Conservation (phyloP, 345 rosid genomes). For the Psidium guajava region DNA sequence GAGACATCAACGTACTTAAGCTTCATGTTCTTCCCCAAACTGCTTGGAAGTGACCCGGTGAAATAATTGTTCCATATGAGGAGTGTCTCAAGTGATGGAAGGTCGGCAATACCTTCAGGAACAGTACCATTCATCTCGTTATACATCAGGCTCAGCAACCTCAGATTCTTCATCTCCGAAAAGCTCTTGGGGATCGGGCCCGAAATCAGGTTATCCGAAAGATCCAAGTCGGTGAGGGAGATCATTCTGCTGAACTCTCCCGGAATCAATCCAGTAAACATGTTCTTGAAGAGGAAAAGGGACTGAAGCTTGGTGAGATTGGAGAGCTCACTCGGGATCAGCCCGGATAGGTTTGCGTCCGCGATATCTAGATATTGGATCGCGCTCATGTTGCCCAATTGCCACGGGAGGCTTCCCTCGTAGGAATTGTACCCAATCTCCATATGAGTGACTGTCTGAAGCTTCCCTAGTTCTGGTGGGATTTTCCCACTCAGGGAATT, state of each 20-base stretch:
- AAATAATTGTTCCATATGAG: slow-evolving; percentile 84
- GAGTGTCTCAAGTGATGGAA: slow-evolving; percentile 71
- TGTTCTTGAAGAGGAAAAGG: slow-evolving; percentile 76
- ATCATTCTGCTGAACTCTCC: slow-evolving; percentile 50
- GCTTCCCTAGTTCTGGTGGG: slow-evolving; percentile 62
- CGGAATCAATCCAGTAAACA: slow-evolving; percentile 52
- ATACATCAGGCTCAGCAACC: slow-evolving; percentile 67
- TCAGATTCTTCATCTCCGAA: slow-evolving; percentile 55
- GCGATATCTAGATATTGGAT: slow-evolving; percentile 84
- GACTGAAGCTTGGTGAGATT: slow-evolving; percentile 80
- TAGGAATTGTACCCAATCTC: slow-evolving; percentile 92
- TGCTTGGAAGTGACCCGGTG: slow-evolving; percentile 65
- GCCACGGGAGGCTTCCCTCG: slow-evolving; percentile 66
- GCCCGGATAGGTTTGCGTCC: slow-evolving; percentile 69
- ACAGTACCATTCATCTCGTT: slow-evolving; percentile 81
- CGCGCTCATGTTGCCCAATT: slow-evolving; percentile 65
- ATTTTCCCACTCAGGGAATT: slow-evolving; percentile 51
- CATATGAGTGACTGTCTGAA: slow-evolving; percentile 64
- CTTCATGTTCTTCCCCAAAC: slow-evolving; percentile 65
- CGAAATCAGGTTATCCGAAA: slow-evolving; percentile 64
- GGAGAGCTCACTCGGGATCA: slow-evolving; percentile 55
- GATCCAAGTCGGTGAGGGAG: slow-evolving; percentile 65
- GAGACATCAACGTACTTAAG: slow-evolving; percentile 90
- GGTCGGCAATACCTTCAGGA: slow-evolving; percentile 58
- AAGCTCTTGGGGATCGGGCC: slow-evolving; percentile 80